Percentiles rank a stretch among this genome's conserved stretches.
These are phyloP conservation scores for Dipteronia dyeriana DNA, from an alignment of 345 rosid species.

Conservation along the genomic window DNA sequence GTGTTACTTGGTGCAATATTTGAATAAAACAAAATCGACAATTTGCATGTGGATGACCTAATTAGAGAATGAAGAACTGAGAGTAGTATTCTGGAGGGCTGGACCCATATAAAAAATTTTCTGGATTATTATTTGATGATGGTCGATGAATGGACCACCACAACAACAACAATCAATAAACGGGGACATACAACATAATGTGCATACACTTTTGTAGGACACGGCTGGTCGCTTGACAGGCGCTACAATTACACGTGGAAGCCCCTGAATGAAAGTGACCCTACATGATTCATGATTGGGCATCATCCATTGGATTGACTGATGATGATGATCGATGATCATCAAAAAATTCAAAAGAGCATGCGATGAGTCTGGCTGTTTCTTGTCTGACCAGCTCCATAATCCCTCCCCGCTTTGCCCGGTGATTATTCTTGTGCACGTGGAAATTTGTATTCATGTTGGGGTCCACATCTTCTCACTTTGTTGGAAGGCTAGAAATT, in stretches of 20 bases:
- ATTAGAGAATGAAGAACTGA: background rate
- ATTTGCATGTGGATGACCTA: background rate
- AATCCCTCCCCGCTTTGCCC: conserved; percentile 11
- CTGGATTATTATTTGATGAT: background rate
- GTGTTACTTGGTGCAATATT: background rate
- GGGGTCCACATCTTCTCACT: conserved; percentile 15
- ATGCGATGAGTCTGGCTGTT: background rate
- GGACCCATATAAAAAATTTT: background rate
- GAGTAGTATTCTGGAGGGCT: too few species aligned
- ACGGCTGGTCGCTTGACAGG: background rate
- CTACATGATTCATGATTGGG: conserved; percentile 7
- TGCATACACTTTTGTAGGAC: background rate
- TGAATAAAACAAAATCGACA: background rate
- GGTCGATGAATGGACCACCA: background rate
- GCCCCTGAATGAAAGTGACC: conserved; percentile 4
- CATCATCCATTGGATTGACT: background rate
- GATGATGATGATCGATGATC: background rate
- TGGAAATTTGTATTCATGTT: conserved; percentile 8
- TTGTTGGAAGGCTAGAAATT: background rate
- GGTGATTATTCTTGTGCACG: conserved; percentile 12
- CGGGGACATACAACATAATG: too few species aligned
- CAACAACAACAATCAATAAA: background rate
- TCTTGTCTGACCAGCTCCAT: too few species aligned
- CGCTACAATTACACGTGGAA: conserved; percentile 3
- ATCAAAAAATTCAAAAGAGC: background rate